Conservation (phyloP, 148 eudicot species). For the Polygonum maritimum region DNA sequence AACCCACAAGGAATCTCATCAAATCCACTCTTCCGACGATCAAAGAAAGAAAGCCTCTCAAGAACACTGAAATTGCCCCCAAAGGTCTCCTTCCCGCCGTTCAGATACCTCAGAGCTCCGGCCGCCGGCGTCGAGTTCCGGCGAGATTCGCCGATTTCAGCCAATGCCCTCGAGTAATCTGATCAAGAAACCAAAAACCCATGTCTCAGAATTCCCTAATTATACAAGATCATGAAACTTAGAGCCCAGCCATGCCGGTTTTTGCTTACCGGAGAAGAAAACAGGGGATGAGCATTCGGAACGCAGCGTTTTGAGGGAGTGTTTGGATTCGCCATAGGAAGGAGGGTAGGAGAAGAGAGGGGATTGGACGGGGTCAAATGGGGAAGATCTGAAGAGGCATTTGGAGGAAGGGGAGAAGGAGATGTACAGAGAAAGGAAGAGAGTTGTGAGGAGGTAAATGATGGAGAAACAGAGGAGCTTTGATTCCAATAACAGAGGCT, state of each 20-base stretch:
- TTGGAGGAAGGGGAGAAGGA: conserved; percentile 60
- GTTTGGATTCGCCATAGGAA: conserved; percentile 76
- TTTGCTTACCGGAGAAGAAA: conserved; percentile 54
- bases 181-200: not conserved
- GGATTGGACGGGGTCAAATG: conserved; percentile 56
- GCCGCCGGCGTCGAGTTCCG: conserved; percentile 17
- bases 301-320: conserved; percentile 70
- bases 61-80: conserved; percentile 55
- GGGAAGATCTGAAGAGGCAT: conserved; percentile 61
- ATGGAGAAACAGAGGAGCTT: conserved; percentile 73
- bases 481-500: conserved; percentile 52
- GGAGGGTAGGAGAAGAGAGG: conserved; percentile 72
- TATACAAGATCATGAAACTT: not conserved
- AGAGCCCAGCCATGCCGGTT: not conserved
- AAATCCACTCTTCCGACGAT: conserved; percentile 27
- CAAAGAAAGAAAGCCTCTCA: conserved; percentile 47
- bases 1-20: conserved; percentile 82
- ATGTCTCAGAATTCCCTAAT: not conserved
- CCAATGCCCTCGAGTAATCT: conserved; percentile 57
- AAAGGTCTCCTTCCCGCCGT: conserved; percentile 42
- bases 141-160: conserved; percentile 35
- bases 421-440: conserved; percentile 45
- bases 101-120: conserved; percentile 38
- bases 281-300: conserved; percentile 81
- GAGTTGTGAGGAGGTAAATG: conserved; percentile 48